Evolutionary conservation across 2,329 filamentous ascomycete species (phyloP).

Genomic region (Botrytis medusae): DNA sequence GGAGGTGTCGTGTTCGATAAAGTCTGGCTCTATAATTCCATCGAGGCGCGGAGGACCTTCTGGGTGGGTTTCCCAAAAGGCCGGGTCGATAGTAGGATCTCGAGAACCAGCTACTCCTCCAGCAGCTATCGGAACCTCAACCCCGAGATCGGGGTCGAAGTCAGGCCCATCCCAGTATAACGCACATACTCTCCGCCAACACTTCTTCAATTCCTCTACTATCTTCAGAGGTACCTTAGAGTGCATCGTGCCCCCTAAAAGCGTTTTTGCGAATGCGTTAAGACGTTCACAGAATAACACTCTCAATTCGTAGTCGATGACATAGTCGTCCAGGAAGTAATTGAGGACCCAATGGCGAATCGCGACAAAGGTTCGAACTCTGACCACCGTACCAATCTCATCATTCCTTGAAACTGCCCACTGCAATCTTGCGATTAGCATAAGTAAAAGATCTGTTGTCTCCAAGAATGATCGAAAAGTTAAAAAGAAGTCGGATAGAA

Average conservation of each 20-base stretch:
- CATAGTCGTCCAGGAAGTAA: conserved; percentile 95
- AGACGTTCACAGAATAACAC: conserved; percentile 76
- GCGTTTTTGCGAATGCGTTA: conserved; percentile 64
- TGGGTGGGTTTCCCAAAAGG: conserved; percentile 49
- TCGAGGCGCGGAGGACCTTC: conserved; percentile 49
- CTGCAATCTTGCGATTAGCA: conserved; percentile 78
- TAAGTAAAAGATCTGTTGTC: conserved; percentile 71
- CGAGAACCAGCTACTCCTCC: conserved; percentile 69
- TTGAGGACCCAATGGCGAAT: conserved; percentile 97
- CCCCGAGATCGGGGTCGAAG: conserved; percentile 58
- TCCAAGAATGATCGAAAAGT: conserved; percentile 89
- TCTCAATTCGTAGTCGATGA: conserved; percentile 71
- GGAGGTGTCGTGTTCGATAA: conserved; percentile 33
- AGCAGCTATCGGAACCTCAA: conserved; percentile 68
- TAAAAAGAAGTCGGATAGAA: conserved; percentile 96
- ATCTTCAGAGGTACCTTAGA: conserved; percentile 73
- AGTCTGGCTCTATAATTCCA: conserved; percentile 42
- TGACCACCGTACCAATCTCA: conserved; percentile 88
- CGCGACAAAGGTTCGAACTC: conserved; percentile 92
- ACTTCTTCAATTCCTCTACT: conserved; percentile 90
- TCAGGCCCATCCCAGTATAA: conserved; percentile 82
- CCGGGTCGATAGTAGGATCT: conserved; percentile 55
- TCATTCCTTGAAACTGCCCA: conserved; percentile 83
- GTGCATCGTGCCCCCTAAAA: conserved; percentile 47
- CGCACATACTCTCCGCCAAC: conserved; percentile 88